These are phyloP conservation scores for Tylopilus microsporus DNA, from an alignment of 1,284 basidiomycete species.

Conservation along the genomic window DNA sequence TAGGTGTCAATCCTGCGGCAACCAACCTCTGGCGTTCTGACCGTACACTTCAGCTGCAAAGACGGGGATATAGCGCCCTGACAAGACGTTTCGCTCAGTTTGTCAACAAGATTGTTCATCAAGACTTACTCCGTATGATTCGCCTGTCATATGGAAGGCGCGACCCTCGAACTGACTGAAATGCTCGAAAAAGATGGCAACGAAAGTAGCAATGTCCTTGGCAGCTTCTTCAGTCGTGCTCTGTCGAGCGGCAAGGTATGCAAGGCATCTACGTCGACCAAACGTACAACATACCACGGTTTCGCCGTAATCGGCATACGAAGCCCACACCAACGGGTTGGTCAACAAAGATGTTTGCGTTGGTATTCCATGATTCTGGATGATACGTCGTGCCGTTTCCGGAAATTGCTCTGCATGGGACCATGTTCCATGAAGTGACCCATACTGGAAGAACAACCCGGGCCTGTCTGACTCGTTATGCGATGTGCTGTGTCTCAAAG, in stretches of 20 bases:
- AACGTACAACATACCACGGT: conserved; percentile 35
- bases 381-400: conserved; percentile 45
- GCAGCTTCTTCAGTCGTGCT: conserved; percentile 60
- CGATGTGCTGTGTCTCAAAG: conserved; percentile 28
- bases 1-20: conserved; percentile 59
- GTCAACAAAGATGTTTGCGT: conserved; percentile 61
- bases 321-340: conserved; percentile 70
- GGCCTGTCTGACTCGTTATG: conserved; percentile 15
- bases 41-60: conserved; percentile 80
- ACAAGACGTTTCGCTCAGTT: neutral
- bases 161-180: conserved; percentile 55
- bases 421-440: conserved; percentile 40
- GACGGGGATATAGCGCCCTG: conserved; percentile 81
- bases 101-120: neutral
- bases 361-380: conserved; percentile 58
- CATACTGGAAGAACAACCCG: conserved; percentile 25
- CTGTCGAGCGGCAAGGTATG: conserved; percentile 7
- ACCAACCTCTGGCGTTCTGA: conserved; percentile 58
- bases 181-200: conserved; percentile 62
- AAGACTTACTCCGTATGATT: conserved; percentile 51
- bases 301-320: conserved; percentile 61
- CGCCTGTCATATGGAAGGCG: conserved; percentile 58
- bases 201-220: conserved; percentile 58
- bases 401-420: conserved; percentile 32
- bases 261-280: neutral